These are phyloP conservation scores for Vaccinium macrocarpon DNA, from an alignment of 148 eudicot genomes.

Conservation along the genomic window DNA sequence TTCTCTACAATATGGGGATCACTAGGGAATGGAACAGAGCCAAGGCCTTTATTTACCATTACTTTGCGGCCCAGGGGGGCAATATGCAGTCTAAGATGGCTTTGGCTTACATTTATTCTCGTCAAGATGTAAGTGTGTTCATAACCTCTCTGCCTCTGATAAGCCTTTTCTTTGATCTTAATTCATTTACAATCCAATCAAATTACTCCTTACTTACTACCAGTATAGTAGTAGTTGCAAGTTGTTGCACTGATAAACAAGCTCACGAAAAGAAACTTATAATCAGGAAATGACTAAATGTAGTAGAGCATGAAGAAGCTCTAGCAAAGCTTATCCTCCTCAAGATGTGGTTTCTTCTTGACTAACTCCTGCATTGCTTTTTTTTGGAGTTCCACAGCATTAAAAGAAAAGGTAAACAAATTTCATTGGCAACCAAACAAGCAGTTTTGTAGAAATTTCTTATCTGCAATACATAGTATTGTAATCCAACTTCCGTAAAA, in stretches of 20 bases:
- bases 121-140: constrained; percentile 62
- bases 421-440: neutral
- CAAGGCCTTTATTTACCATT: constrained; percentile 73
- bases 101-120: constrained; percentile 67
- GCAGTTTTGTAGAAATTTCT: neutral
- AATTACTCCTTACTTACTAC: neutral
- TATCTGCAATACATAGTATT: no score
- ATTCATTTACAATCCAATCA: neutral
- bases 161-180: neutral
- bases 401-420: neutral
- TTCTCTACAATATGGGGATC: constrained; percentile 71
- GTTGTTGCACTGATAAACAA: neutral
- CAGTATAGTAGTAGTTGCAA: neutral
- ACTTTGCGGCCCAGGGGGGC: constrained; percentile 71
- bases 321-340: neutral
- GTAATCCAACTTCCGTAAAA: neutral
- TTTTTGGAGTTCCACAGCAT: no score
- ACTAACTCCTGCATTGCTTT: no score
- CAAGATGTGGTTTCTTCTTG: no score
- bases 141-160: neutral
- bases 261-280: neutral
- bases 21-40: constrained; percentile 49
- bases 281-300: neutral
- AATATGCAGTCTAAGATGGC: constrained; percentile 88
- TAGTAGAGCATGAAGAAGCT: neutral